Evolutionary conservation across 352 stramenopile species (phyloP), one percentile per base, ranked within the genome.

Genomic region (Albugo laibachii): DNA sequence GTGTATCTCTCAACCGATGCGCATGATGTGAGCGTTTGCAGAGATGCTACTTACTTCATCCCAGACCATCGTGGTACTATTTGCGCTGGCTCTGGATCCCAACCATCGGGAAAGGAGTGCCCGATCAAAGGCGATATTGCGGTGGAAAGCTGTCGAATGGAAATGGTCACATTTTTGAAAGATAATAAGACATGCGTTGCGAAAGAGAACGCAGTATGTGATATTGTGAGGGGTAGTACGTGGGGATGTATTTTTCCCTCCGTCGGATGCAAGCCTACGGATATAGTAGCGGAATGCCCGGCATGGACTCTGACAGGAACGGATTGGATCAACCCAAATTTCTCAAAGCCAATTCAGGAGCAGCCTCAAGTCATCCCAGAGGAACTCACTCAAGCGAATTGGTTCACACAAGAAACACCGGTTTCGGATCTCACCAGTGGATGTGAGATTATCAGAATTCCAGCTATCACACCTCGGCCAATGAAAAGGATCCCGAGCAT

Each of bases 231-330:
- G 18, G 50, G 35, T 1, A 52, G 57, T 37, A 62, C 61, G 16
- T 74, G 63, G 63, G 61, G 63, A 39, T 75, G 65, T 24, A 59
- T 66, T 3, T 55, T 76, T 20, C 62, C 65, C 13, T 58, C 55
- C 18, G 46, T 69, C 0, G 57, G 59, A 34, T 72, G 60, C 27
- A 44, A 45, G 6, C 37, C 5, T 2, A 19, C 46, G 14, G 24
- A 41, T 19, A 39, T 47, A 4, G 39, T 57, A 13, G 34, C 24
- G 24, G 24, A 31, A 31, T 31, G 24, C 24, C 31, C 16, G 50
- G 13, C 3, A 12, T 31, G n/a, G 34, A 49, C 21, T 38, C 15
- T 13, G 18, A 37, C n/a, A 6, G 31, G 12, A 50, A 38, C 39
- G 18, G 24, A 16, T 49, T 36, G 34, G 45, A 49, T 37, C 24